These are phyloP conservation scores for Aspergillus phoenicis DNA, from an alignment of 2,329 filamentous ascomycete genomes.

Conservation along the genomic window DNA sequence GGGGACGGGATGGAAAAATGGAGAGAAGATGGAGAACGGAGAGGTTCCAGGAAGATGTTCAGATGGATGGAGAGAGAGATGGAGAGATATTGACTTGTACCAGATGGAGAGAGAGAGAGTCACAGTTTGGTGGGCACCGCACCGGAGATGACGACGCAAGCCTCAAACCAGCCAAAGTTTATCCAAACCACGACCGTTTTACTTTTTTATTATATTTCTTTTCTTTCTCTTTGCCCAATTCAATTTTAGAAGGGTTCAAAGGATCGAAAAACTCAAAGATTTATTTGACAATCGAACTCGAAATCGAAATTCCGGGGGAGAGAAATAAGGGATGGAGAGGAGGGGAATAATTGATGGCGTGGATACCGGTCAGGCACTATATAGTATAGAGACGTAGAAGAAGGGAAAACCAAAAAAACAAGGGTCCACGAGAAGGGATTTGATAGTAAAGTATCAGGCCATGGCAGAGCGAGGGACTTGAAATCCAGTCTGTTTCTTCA, in stretches of 20 bases:
- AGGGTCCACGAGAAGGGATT: no score
- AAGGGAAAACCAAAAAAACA: no score
- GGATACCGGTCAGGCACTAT: not conserved
- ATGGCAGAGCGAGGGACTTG: no score
- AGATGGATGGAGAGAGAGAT: constrained; percentile 9
- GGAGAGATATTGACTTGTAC: not conserved
- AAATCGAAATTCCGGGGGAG: not conserved
- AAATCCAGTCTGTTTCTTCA: no score
- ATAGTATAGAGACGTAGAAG: no score
- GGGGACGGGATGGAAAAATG: not conserved
- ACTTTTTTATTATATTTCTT: not conserved
- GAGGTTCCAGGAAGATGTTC: no score
- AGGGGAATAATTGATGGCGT: not conserved
- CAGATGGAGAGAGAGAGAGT: constrained; percentile 6
- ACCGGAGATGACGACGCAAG: not conserved
- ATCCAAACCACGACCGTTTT: not conserved
- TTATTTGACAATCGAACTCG: no score
- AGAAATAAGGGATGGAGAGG: not conserved
- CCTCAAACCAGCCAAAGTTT: not conserved
- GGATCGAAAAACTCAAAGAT: not conserved
- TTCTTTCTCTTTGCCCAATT: not conserved
- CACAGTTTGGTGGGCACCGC: not conserved
- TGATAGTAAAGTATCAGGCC: no score
- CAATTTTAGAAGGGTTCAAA: not conserved
- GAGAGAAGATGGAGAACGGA: constrained; percentile 6